Conservation (phyloP, 1,139 yeast genomes). For the Suhomyces ambrosiae region DNA sequence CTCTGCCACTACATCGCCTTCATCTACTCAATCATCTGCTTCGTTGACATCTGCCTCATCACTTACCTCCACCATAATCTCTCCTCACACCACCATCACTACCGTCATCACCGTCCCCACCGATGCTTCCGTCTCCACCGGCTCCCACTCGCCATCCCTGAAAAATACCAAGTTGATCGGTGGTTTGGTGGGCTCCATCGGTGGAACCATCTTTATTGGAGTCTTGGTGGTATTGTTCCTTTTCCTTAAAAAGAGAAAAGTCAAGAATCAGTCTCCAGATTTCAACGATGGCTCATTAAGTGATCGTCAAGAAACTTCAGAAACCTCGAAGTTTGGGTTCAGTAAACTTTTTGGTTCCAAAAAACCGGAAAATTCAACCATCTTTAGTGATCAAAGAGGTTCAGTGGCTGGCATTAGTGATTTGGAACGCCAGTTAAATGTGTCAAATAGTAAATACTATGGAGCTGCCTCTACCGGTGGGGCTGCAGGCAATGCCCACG, state of each 20-base stretch:
- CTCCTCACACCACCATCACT: conserved; percentile 45
- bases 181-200: conserved; percentile 51
- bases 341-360: conserved; percentile 34
- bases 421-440: conserved; percentile 27
- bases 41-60: no score
- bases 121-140: conserved; percentile 17
- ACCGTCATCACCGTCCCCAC: conserved; percentile 46
- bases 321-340: conserved; percentile 26
- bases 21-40: conserved; percentile 6
- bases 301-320: conserved; percentile 14
- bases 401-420: conserved; percentile 24
- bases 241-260: conserved; percentile 35
- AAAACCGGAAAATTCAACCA: conserved; percentile 19
- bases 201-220: conserved; percentile 48
- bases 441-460: conserved; percentile 20
- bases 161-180: conserved; percentile 46
- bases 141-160: conserved; percentile 33
- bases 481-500: conserved; percentile 14
- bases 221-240: conserved; percentile 40
- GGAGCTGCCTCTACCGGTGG: conserved; percentile 18
- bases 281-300: conserved; percentile 33
- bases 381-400: conserved; percentile 16
- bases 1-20: conserved; percentile 13
- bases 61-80: conserved; percentile 23
- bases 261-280: conserved; percentile 50